Conservation (phyloP, 1,139 yeast genomes). For the Yamadazyma atlantica region DNA sequence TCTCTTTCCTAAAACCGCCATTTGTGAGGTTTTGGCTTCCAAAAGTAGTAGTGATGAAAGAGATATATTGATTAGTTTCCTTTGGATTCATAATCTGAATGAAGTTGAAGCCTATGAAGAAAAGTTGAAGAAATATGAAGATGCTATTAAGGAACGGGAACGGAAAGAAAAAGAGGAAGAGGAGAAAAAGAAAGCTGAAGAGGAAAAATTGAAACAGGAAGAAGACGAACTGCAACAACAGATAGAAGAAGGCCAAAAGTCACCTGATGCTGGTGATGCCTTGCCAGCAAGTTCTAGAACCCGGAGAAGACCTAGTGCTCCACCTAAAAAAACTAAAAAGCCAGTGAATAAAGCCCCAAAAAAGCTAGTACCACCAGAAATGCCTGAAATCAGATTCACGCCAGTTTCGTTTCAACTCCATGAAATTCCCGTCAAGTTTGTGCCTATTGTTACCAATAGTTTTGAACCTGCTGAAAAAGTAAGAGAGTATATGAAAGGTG, state of each 20-base stretch:
- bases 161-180: conserved; percentile 23
- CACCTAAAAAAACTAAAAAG: conserved; percentile 20
- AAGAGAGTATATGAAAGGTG: conserved; percentile 57
- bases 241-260: conserved; percentile 11
- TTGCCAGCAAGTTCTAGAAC: conserved; percentile 8
- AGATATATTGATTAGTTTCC: conserved; percentile 63
- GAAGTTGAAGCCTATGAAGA: conserved; percentile 51
- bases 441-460: conserved; percentile 71
- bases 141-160: conserved; percentile 22
- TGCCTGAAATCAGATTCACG: conserved; percentile 50
- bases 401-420: conserved; percentile 64
- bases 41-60: conserved; percentile 23
- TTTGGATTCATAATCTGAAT: conserved; percentile 56
- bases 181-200: conserved; percentile 27
- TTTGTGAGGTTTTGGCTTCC: conserved; percentile 58
- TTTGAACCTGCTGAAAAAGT: conserved; percentile 59
- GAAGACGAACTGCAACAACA: conserved; percentile 15
- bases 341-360: conserved; percentile 23
- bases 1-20: conserved; percentile 70
- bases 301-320: conserved; percentile 22
- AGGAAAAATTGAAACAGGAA: conserved; percentile 19
- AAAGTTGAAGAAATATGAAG: conserved; percentile 31
- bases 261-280: conserved; percentile 6
- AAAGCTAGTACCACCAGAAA: conserved; percentile 29
- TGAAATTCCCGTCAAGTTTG: conserved; percentile 63